These are phyloP conservation scores for Cercis canadensis DNA, from an alignment of 306 rosid species.

Conservation along the genomic window DNA sequence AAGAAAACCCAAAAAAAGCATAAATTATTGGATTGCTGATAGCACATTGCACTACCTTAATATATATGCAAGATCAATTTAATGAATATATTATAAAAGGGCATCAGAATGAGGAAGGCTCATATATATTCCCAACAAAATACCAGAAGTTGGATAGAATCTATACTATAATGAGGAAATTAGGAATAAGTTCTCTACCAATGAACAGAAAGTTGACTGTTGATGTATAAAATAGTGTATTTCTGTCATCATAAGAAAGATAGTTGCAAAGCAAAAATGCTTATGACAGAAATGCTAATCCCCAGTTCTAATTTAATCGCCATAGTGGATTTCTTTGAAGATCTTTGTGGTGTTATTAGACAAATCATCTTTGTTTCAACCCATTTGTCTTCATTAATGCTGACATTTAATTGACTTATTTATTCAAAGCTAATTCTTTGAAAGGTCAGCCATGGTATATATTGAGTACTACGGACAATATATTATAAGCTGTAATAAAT, in stretches of 20 bases:
- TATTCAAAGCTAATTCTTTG: slow-evolving; percentile 45
- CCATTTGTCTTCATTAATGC: slow-evolving; percentile 43
- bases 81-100: too few relatives aligned
- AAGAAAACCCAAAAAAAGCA: too few relatives aligned
- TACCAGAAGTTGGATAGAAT: slow-evolving; percentile 2
- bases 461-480: slow-evolving; percentile 31
- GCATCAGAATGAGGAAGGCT: background rate
- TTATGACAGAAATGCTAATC: background rate
- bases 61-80: too few relatives aligned
- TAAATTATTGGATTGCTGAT: too few relatives aligned
- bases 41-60: too few relatives aligned
- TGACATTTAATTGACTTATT: slow-evolving; percentile 40
- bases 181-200: background rate
- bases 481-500: slow-evolving; percentile 13
- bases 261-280: background rate
- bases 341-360: slow-evolving; percentile 38
- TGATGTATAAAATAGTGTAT: background rate
- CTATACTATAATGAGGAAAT: background rate
- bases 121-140: background rate
- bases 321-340: slow-evolving; percentile 19
- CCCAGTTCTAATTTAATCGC: background rate
- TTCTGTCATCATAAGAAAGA: background rate
- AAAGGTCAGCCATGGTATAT: slow-evolving; percentile 43
- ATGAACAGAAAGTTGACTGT: slow-evolving; percentile 21
- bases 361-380: slow-evolving; percentile 32